Evolutionary conservation across 2,329 filamentous ascomycete genomes (phyloP).

Genomic region (Dothistroma pini): DNA sequence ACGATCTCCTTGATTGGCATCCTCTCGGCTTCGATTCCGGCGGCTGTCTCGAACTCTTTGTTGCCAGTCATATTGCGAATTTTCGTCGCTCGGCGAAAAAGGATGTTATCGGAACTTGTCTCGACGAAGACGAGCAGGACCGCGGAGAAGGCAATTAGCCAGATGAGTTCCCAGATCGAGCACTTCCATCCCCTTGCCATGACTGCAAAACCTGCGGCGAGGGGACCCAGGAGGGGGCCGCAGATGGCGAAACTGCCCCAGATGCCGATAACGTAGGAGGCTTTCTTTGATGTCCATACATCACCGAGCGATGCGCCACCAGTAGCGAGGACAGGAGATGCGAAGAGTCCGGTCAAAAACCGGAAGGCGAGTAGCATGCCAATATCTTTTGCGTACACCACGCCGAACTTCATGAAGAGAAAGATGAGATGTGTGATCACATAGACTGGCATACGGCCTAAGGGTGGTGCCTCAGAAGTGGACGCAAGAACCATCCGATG

Average conservation of each 20-base stretch:
- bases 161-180: constrained; percentile 37
- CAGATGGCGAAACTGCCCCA: constrained; percentile 38
- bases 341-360: constrained; percentile 50
- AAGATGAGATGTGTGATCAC: constrained; percentile 47
- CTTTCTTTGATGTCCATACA: constrained; percentile 37
- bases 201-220: constrained; percentile 38
- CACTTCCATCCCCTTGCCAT: constrained; percentile 17
- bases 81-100: constrained; percentile 37
- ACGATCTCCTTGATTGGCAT: constrained; percentile 36
- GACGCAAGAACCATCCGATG: constrained; percentile 43
- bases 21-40: constrained; percentile 34
- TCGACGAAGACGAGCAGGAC: constrained; percentile 36
- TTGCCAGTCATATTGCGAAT: constrained; percentile 36
- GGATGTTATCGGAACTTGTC: constrained; percentile 38
- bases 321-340: constrained; percentile 42
- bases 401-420: constrained; percentile 46
- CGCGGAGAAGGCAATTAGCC: constrained; percentile 36
- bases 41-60: constrained; percentile 35
- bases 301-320: constrained; percentile 43
- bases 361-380: constrained; percentile 50
- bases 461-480: constrained; percentile 43
- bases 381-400: constrained; percentile 47
- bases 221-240: constrained; percentile 39
- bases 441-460: constrained; percentile 49
- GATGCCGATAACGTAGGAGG: constrained; percentile 37